phyloP scores from a whole-genome alignment of 1,139 yeast genomes.

The Suhomyces chickasaworum region DNA sequence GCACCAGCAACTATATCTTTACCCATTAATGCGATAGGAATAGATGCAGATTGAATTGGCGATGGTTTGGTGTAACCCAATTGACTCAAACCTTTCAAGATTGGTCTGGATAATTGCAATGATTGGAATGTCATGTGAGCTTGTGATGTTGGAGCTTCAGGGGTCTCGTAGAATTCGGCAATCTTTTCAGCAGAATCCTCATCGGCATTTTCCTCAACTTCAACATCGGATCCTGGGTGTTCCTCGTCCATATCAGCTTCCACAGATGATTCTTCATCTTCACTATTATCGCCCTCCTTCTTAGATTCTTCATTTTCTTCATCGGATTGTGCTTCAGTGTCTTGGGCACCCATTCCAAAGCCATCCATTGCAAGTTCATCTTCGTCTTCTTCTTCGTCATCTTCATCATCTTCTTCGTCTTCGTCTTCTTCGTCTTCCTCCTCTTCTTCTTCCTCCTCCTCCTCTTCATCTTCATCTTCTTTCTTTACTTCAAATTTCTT shows the following conservation, averaged over 20 bases:
- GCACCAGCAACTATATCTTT: constrained; percentile 99
- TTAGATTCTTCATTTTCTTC: constrained; percentile 30
- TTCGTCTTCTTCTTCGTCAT: constrained; percentile 24
- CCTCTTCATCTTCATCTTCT: constrained; percentile 30
- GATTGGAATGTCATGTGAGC: constrained; percentile 70
- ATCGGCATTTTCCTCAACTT: constrained; percentile 23
- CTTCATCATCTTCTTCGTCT: constrained; percentile 23
- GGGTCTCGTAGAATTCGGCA: constrained; percentile 65
- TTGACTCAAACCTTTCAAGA: constrained; percentile 75
- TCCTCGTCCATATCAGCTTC: constrained; percentile 32
- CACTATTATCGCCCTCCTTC: constrained; percentile 26
- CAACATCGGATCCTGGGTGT: constrained; percentile 23
- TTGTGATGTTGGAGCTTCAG: constrained; percentile 44
- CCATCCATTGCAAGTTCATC: constrained; percentile 29
- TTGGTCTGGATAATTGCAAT: constrained; percentile 84
- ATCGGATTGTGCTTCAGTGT: constrained; percentile 19
- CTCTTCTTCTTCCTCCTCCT: constrained; percentile 27
- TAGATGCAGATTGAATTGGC: constrained; percentile 90
- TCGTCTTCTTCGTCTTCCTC: constrained; percentile 35
- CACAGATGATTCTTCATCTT: constrained; percentile 16
- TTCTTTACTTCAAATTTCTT: constrained; percentile 28
- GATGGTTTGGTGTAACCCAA: constrained; percentile 86
- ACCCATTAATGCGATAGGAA: constrained; percentile 90
- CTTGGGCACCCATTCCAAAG: constrained; percentile 23
- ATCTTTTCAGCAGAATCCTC: constrained; percentile 74